Percentiles rank a stretch among this genome's conserved stretches.
Evolutionary conservation across 2,329 filamentous ascomycete genomes (phyloP).

Genomic region (Geosmithia putterillii): DNA sequence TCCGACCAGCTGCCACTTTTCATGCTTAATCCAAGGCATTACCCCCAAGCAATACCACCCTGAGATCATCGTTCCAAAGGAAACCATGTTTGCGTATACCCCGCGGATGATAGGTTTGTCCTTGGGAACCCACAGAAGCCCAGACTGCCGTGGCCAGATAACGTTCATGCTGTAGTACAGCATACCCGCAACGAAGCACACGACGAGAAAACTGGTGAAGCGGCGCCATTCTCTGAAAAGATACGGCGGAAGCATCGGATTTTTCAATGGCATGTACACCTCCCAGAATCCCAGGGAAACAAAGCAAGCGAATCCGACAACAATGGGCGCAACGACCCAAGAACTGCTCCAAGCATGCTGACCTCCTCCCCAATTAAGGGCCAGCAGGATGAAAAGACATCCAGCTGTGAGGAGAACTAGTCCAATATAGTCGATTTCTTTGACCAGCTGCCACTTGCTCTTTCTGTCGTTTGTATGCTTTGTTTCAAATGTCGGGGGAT

Average conservation of each 20-base stretch:
- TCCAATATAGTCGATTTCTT: constrained; percentile 13
- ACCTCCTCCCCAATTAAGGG: constrained; percentile 15
- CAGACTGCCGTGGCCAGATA: constrained; percentile 15
- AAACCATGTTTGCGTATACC: constrained; percentile 14
- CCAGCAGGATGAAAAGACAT: constrained; percentile 14
- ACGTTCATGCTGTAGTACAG: constrained; percentile 18
- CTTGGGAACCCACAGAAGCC: constrained; percentile 10
- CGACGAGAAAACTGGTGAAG: constrained; percentile 16
- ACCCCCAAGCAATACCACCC: background rate
- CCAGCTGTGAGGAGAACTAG: constrained; percentile 13
- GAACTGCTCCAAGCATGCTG: constrained; percentile 15
- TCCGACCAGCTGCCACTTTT: constrained; percentile 21
- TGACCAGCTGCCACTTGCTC: constrained; percentile 11
- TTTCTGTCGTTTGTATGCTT: constrained; percentile 16
- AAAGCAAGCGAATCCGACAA: constrained; percentile 13
- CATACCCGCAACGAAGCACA: constrained; percentile 18
- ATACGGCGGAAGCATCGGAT: constrained; percentile 16
- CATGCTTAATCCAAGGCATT: constrained; percentile 15
- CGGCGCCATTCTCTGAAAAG: constrained; percentile 13
- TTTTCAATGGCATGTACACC: constrained; percentile 11
- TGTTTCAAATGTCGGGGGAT: constrained; percentile 19
- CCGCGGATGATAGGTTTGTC: constrained; percentile 11
- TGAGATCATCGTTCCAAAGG: constrained; percentile 10
- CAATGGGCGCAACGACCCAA: constrained; percentile 15
- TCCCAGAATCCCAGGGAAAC: constrained; percentile 16